phyloP scores from a whole-genome alignment of 192 early-diverging fungal species.

The Physocladia obscura region DNA sequence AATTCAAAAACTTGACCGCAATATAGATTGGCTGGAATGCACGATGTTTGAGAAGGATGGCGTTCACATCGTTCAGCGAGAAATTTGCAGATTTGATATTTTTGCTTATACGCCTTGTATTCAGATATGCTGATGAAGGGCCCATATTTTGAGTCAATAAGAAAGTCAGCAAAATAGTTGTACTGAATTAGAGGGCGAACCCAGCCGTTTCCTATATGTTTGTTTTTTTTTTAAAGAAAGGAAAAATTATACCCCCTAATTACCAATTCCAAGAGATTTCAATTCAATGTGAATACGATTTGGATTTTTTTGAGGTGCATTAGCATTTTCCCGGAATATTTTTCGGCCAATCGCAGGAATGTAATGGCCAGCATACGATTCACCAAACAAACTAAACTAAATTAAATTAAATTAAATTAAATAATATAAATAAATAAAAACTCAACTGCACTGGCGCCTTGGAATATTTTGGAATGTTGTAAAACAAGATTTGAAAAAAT shows the following conservation, averaged over 20 bases:
- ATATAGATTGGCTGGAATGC: conserved; percentile 74
- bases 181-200: conserved; percentile 88
- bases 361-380: conserved; percentile 76
- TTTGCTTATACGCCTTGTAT: conserved; percentile 6
- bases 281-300: conserved; percentile 25
- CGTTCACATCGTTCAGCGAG: conserved; percentile 10
- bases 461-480: conserved; percentile 16
- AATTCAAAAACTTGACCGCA: conserved; percentile 74
- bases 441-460: conserved; percentile 18
- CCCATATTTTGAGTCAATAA: conserved; percentile 43
- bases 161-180: conserved; percentile 72
- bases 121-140: conserved; percentile 1
- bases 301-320: conserved; percentile 20
- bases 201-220: conserved; percentile 84
- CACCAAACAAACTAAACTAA: conserved; percentile 9
- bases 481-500: conserved; percentile 83
- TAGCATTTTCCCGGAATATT: conserved; percentile 76
- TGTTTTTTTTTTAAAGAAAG: conserved; percentile 69
- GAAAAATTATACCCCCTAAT: too few species aligned
- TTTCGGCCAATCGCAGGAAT: conserved; percentile 84
- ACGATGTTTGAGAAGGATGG: conserved; percentile 54
- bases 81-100: conserved; percentile 9
- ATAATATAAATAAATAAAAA: neutral
- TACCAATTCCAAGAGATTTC: conserved; percentile 52
- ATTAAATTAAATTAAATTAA: neutral